Conservation (phyloP, 177 flowering plant genomes). For the Tripterygium wilfordii region DNA sequence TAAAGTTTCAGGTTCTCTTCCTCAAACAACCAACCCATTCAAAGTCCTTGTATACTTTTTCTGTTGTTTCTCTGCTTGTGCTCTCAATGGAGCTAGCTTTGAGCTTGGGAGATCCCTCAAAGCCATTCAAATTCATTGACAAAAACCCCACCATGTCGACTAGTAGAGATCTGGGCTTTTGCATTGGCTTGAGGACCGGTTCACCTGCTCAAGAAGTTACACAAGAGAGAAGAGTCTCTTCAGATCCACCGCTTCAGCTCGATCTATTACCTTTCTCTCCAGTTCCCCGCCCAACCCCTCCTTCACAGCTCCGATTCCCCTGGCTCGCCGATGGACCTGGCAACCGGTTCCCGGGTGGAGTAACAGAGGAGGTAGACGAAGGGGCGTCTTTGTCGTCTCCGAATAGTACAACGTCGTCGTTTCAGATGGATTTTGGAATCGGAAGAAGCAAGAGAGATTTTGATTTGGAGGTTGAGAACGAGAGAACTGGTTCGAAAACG, state of each 20-base stretch:
- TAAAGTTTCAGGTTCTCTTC: constrained; percentile 4
- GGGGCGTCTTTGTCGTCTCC: constrained; percentile 52
- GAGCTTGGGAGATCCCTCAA: constrained; percentile 60
- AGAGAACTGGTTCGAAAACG: constrained; percentile 20
- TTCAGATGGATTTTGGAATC: constrained; percentile 59
- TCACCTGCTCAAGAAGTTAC: background rate
- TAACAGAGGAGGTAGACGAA: constrained; percentile 26
- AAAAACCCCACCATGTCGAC: constrained; percentile 20
- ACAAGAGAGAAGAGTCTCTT: constrained; percentile 8
- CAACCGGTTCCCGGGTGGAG: constrained; percentile 27
- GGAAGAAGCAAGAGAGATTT: constrained; percentile 32
- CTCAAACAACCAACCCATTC: background rate
- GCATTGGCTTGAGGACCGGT: constrained; percentile 28
- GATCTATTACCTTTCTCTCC: constrained; percentile 49
- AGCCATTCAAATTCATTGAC: constrained; percentile 37
- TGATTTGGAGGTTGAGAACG: constrained; percentile 13
- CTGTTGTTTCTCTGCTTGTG: background rate
- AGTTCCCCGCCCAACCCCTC: constrained; percentile 24
- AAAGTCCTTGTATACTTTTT: background rate
- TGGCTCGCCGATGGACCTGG: constrained; percentile 39
- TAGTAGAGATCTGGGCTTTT: constrained; percentile 40
- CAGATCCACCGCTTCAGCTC: constrained; percentile 45
- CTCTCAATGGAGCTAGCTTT: constrained; percentile 69
- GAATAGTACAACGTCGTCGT: constrained; percentile 59
- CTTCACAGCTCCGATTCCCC: constrained; percentile 29